Conservation (phyloP, 768 basidiomycete species). For the Auriculariales sp. region DNA sequence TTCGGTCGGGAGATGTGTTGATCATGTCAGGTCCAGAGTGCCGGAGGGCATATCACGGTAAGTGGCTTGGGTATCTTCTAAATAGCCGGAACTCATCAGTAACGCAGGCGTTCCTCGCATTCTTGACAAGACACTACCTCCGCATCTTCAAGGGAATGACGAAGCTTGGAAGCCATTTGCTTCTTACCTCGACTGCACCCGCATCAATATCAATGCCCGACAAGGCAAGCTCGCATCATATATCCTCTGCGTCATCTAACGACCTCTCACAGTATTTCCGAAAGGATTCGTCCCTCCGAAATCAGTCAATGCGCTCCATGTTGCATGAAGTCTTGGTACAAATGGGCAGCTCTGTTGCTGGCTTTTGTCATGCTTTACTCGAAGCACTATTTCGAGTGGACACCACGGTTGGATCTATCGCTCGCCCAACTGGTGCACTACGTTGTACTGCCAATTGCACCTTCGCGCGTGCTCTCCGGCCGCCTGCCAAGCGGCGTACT, state of each 20-base stretch:
- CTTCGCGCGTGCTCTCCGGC: too few species aligned
- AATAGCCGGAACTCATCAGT: background rate
- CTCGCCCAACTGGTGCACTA: too few species aligned
- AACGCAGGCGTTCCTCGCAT: conserved; percentile 70
- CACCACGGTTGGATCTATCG: too few species aligned
- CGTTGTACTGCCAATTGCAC: too few species aligned
- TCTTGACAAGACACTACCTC: conserved; percentile 65
- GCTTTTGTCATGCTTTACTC: too few species aligned
- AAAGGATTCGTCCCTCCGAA: background rate
- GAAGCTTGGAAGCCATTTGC: conserved; percentile 43
- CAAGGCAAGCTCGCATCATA: conserved; percentile 22
- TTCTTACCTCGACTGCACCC: conserved; percentile 43
- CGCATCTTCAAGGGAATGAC: conserved; percentile 27
- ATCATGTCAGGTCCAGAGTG: conserved; percentile 86
- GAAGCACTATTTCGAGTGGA: too few species aligned
- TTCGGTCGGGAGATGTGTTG: conserved; percentile 82
- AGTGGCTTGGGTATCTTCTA: conserved; percentile 10
- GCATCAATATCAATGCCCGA: conserved; percentile 87
- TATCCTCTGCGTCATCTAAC: background rate
- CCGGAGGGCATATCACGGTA: conserved; percentile 84
- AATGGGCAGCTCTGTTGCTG: too few species aligned
- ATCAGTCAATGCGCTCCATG: too few species aligned
- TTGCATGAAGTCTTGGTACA: too few species aligned
- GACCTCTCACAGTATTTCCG: background rate
- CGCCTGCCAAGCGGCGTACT: too few species aligned